These are phyloP conservation scores for Corylus americana DNA, from an alignment of 306 rosid genomes.

Conservation along the genomic window DNA sequence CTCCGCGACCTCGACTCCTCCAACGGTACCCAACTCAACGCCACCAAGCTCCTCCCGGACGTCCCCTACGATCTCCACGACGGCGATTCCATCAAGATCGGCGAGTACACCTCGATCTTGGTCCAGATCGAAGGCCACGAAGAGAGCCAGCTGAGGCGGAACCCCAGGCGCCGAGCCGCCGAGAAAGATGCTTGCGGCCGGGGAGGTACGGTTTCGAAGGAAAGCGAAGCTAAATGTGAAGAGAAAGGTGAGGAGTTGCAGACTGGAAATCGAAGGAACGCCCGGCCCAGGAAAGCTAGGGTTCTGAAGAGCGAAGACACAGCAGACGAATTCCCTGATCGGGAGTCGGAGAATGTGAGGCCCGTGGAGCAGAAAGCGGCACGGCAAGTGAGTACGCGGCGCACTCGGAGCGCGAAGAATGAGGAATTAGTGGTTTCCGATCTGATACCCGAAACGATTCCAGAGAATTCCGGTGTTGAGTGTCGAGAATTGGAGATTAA, in stretches of 20 bases:
- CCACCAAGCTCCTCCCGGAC: slow-evolving; percentile 32
- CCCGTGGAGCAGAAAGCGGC: slow-evolving; percentile 1
- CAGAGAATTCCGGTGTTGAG: slow-evolving; percentile 28
- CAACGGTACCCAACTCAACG: slow-evolving; percentile 80
- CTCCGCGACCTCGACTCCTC: slow-evolving; percentile 76
- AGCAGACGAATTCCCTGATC: slow-evolving; percentile 14
- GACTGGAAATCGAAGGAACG: slow-evolving; percentile 20
- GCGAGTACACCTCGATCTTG: slow-evolving; percentile 58
- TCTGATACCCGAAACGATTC: slow-evolving; percentile 18
- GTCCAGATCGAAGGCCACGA: slow-evolving; percentile 32
- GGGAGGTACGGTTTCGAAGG: slow-evolving; percentile 28
- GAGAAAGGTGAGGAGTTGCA: slow-evolving; percentile 16
- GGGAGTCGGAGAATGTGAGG: slow-evolving; percentile 16
- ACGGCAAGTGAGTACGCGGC: slow-evolving; percentile 14
- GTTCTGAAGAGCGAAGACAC: slow-evolving; percentile 23
- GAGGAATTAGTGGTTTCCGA: slow-evolving; percentile 9
- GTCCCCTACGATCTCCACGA: slow-evolving; percentile 39
- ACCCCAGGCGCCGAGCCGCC: slow-evolving; percentile 48
- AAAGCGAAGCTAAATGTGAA: slow-evolving; percentile 8
- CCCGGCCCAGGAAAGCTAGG: slow-evolving; percentile 30
- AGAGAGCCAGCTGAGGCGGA: slow-evolving; percentile 35
- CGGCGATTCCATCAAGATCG: slow-evolving; percentile 60
- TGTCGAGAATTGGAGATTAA: slow-evolving; percentile 36
- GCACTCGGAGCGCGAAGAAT: slow-evolving; percentile 32
- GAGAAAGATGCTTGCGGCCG: slow-evolving; percentile 9